phyloP scores from a whole-genome alignment of 331 rosid genomes.

The Quercus lobata region DNA sequence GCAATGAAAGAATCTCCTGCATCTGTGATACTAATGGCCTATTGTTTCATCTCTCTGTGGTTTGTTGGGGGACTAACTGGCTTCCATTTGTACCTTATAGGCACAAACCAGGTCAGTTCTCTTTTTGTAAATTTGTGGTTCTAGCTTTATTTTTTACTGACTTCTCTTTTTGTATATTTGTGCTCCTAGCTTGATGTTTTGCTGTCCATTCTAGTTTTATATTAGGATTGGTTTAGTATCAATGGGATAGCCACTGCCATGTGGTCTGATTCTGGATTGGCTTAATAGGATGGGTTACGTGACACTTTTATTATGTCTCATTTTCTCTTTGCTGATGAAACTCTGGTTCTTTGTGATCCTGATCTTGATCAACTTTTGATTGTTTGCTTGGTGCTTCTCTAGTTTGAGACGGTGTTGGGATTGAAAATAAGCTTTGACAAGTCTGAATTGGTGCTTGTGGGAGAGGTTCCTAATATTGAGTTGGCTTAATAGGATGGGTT shows the following conservation, averaged over 20 bases:
- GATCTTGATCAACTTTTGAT: too few relatives aligned
- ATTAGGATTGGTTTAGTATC: not conserved
- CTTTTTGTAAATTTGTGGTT: conserved; percentile 19
- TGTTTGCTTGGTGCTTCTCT: too few relatives aligned
- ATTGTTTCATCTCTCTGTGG: conserved; percentile 85
- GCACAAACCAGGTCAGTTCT: conserved; percentile 80
- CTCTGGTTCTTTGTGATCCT: too few relatives aligned
- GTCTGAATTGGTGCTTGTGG: too few relatives aligned
- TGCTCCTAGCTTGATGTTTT: conserved; percentile 4
- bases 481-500: too few relatives aligned
- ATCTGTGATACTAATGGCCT: conserved; percentile 81
- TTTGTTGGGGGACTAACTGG: conserved; percentile 96
- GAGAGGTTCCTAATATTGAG: too few relatives aligned
- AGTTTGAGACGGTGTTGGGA: too few relatives aligned
- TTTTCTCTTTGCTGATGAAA: too few relatives aligned
- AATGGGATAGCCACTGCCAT: not conserved
- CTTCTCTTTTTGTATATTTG: not conserved
- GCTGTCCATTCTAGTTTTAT: not conserved
- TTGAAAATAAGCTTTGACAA: too few relatives aligned
- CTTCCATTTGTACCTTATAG: conserved; percentile 86
- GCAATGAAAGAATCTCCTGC: conserved; percentile 94
- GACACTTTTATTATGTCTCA: too few relatives aligned
- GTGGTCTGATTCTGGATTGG: too few relatives aligned
- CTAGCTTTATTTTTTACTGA: conserved; percentile 2
- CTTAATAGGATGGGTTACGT: too few relatives aligned